Evolutionary conservation across 2,329 filamentous ascomycete species (phyloP).

Genomic region (Nigrograna mackinnonii): DNA sequence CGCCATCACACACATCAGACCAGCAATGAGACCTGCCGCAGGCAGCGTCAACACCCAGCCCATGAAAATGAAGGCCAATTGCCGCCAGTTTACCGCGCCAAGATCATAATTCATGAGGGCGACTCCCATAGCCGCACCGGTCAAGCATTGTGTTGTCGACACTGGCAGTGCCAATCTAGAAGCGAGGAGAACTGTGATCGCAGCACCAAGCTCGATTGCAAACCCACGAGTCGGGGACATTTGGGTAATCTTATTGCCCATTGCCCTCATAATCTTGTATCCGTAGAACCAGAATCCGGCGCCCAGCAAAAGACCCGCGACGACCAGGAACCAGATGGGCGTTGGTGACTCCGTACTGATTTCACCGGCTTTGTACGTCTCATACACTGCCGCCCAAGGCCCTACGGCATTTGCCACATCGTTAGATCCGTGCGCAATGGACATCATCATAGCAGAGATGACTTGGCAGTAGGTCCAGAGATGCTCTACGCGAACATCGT

Average conservation of each 20-base stretch:
- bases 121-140: conserved; percentile 24
- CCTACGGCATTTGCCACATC: conserved; percentile 61
- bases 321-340: conserved; percentile 63
- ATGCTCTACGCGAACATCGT: conserved; percentile 53
- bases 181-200: conserved; percentile 66
- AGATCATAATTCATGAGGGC: conserved; percentile 34
- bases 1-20: conserved; percentile 45
- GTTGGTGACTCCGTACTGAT: conserved; percentile 54
- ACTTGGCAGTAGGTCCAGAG: conserved; percentile 49
- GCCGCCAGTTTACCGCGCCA: conserved; percentile 47
- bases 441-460: conserved; percentile 67
- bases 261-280: conserved; percentile 65
- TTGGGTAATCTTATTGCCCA: conserved; percentile 64
- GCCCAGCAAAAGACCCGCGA: conserved; percentile 56
- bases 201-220: conserved; percentile 44
- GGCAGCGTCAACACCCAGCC: conserved; percentile 49
- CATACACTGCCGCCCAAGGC: conserved; percentile 65
- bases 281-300: conserved; percentile 65
- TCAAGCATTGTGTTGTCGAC: conserved; percentile 64
- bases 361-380: conserved; percentile 59
- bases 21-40: conserved; percentile 44
- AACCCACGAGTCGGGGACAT: conserved; percentile 61
- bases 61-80: conserved; percentile 45
- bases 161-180: conserved; percentile 65
- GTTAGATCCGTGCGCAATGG: conserved; percentile 72